Base-by-base conservation (phyloP, 2,329 filamentous ascomycete genomes). In the Ophiostoma ulmi region DNA sequence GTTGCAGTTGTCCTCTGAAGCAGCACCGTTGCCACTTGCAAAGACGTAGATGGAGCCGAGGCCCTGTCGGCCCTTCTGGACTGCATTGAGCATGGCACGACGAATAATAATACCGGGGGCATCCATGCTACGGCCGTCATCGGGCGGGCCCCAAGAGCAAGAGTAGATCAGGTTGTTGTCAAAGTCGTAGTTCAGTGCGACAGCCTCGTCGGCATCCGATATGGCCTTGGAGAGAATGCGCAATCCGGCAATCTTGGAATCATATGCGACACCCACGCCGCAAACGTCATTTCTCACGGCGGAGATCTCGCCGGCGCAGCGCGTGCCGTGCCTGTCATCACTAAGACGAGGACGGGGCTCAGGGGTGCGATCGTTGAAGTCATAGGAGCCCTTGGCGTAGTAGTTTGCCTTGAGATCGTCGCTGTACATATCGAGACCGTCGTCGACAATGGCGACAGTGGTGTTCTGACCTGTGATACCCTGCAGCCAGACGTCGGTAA, bases 141-240 rank as follows among this genome's bases (percentile, higher is more conserved):
- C 95, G 0, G 93, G 92, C 10, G 95, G 95, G 0, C 95, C 95
- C 95, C 95, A 99, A 0, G 95, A 99, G 82, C 95, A 99, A 0
- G 95, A 99, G 81, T 97, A 99, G 72, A 99, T 98, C 72, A 97
- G 88, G 78, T 97, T 99, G 73, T 94, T 84, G 76, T 97, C 89
- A 76, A 88, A 95, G 73, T 91, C 91, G 81, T 94, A 98, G 80
- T 97, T 97, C 84, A 99, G 89, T 31, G 95, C 92, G 39, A 90
- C 84, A 35, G 95, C 94, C 80, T 99, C 95, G 77, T 99, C 95
- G 38, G 91, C 90, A 78, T 99, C 95, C 68, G 90, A 91, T 74
- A 99, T 97, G 67, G 92, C 83, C 77, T 93, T 94, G 71, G 92
- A 96, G 7, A 99, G 85, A 74, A 99, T 99, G 69, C 95, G 92